Conservation (phyloP, 176 grass and related monocot genomes). For the Metroxylon sagu region DNA sequence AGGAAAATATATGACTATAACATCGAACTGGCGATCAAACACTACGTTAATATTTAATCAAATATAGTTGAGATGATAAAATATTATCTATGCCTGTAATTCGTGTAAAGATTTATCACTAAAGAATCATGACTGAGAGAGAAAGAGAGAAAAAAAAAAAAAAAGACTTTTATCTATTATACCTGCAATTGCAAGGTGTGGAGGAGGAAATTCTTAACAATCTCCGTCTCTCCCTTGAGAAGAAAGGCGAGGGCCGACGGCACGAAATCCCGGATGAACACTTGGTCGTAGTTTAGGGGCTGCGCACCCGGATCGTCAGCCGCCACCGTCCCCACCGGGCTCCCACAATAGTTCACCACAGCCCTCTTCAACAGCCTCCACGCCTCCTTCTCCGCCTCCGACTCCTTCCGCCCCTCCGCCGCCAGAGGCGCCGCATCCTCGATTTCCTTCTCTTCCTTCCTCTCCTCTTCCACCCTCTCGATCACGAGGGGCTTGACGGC, state of each 20-base stretch:
- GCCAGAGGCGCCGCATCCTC: background rate
- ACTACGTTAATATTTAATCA: no score
- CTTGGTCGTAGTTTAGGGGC: conserved; percentile 21
- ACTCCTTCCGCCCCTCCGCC: background rate
- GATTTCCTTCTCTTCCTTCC: background rate
- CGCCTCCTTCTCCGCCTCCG: conserved; percentile 14
- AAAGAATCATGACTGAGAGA: no score
- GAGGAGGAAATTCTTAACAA: conserved; percentile 94
- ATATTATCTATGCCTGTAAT: no score
- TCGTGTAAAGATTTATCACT: no score
- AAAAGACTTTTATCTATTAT: conserved; percentile 15
- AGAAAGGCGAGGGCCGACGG: conserved; percentile 93
- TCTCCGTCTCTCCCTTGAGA: conserved; percentile 88
- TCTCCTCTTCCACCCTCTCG: background rate
- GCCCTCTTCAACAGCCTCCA: conserved; percentile 16
- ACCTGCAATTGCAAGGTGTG: conserved; percentile 96
- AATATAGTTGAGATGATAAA: no score
- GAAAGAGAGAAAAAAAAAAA: conserved; percentile 3
- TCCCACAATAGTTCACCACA: conserved; percentile 13
- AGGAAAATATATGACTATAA: no score
- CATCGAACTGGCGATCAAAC: no score
- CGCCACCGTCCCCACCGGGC: conserved; percentile 12
- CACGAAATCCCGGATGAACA: conserved; percentile 95
- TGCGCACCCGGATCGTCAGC: conserved; percentile 1
- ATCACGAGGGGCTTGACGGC: conserved; percentile 4